phyloP scores from a whole-genome alignment of 2,329 filamentous ascomycete species.

The Clonostachys chloroleuca region DNA sequence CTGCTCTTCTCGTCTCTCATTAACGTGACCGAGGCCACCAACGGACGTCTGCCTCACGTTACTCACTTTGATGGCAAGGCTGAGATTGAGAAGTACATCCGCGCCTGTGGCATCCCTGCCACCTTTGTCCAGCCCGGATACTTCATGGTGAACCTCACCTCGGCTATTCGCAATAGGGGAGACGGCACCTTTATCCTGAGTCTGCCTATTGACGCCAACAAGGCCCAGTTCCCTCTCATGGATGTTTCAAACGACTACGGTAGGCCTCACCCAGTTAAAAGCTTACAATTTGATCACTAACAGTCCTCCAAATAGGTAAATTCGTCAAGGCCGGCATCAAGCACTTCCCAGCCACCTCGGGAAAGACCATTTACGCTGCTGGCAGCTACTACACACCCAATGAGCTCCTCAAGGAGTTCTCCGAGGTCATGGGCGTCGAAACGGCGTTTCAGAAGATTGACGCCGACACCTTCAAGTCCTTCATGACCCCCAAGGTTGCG shows the following conservation, averaged over 20 bases:
- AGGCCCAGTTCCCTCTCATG: conserved; percentile 28
- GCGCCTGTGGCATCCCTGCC: conserved; percentile 36
- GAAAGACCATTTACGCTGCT: conserved; percentile 27
- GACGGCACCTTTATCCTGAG: conserved; percentile 19
- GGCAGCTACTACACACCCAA: conserved; percentile 26
- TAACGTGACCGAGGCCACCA: conserved; percentile 26
- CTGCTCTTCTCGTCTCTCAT: conserved; percentile 41
- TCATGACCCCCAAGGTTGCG: conserved; percentile 16
- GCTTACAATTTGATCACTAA: conserved; percentile 1
- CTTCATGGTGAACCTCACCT: conserved; percentile 48
- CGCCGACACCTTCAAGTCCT: conserved; percentile 26
- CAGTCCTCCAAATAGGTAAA: conserved; percentile 12
- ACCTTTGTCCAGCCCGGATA: conserved; percentile 47
- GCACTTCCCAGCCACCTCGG: conserved; percentile 12
- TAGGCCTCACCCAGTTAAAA: conserved; percentile 20
- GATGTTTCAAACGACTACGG: conserved; percentile 32
- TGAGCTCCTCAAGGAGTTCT: conserved; percentile 23
- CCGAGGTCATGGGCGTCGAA: conserved; percentile 24
- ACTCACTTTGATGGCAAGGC: conserved; percentile 54
- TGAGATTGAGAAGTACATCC: conserved; percentile 51
- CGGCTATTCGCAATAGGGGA: conserved; percentile 16
- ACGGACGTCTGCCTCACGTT: conserved; percentile 29
- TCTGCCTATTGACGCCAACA: conserved; percentile 19
- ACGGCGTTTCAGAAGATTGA: conserved; percentile 20
- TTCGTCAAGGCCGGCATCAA: conserved; percentile 27